phyloP scores from a whole-genome alignment of 768 basidiomycete genomes.

The Filobasidium wieringae region DNA sequence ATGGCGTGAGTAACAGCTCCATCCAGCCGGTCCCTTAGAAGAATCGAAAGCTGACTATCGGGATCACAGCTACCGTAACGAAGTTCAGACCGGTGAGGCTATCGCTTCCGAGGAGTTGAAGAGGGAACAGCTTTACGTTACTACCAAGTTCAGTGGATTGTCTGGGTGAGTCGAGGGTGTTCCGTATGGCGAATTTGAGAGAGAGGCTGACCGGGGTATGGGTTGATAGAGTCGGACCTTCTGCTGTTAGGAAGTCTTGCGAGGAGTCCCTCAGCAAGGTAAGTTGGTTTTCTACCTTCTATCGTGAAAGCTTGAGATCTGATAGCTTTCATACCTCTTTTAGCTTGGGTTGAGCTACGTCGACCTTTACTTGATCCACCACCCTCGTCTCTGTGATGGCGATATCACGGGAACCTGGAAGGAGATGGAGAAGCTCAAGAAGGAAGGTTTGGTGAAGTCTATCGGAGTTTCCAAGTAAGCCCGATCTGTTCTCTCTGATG shows the following conservation, averaged over 20 bases:
- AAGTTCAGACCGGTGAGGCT: constrained; percentile 8
- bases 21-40: not conserved
- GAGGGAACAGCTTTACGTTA: constrained; percentile 15
- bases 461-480: constrained; percentile 49
- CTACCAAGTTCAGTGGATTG: constrained; percentile 35
- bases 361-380: constrained; percentile 62
- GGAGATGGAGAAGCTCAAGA: constrained; percentile 12
- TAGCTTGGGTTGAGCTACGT: constrained; percentile 54
- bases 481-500: not conserved
- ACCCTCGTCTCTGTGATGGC: constrained; percentile 34
- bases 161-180: constrained; percentile 46
- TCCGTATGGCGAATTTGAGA: constrained; percentile 44
- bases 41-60: not conserved
- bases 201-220: not conserved
- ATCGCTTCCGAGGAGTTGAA: constrained; percentile 5
- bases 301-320: not conserved
- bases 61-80: constrained; percentile 6
- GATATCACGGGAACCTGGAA: constrained; percentile 11
- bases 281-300: constrained; percentile 6
- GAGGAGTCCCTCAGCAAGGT: constrained; percentile 8
- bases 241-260: not conserved
- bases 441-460: constrained; percentile 21
- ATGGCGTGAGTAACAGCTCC: constrained; percentile 12
- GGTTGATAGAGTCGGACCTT: not conserved
- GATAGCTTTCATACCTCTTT: not conserved